Percentiles rank a stretch among this genome's conserved stretches.
These are phyloP conservation scores for Cerioporus squamosus DNA, from an alignment of 1,284 basidiomycete genomes.

Conservation along the genomic window DNA sequence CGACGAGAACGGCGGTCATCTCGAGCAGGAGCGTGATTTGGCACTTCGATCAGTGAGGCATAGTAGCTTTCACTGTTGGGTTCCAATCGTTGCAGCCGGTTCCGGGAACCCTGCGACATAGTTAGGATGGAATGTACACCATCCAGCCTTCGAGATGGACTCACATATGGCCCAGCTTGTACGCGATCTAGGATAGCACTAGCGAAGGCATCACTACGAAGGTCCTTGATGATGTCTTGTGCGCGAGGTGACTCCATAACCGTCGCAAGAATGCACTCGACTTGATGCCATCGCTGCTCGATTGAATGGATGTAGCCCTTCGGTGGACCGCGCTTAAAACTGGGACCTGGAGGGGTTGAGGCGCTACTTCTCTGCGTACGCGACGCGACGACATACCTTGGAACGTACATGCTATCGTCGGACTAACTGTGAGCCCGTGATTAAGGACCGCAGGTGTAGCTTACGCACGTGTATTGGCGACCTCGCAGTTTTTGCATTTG, in stretches of 20 bases:
- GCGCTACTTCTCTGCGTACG: not conserved
- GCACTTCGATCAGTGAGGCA: conserved; percentile 67
- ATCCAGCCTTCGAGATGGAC: conserved; percentile 23
- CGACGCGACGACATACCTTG: conserved; percentile 50
- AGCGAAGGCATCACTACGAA: conserved; percentile 72
- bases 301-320: conserved; percentile 92
- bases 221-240: conserved; percentile 67
- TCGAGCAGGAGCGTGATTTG: conserved; percentile 47
- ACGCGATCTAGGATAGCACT: conserved; percentile 73
- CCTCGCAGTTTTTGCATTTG: conserved; percentile 70
- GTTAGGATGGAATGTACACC: not conserved
- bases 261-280: conserved; percentile 82
- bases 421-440: conserved; percentile 1
- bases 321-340: conserved; percentile 84
- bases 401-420: conserved; percentile 70
- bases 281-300: conserved; percentile 87
- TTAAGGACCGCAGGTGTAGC: not conserved
- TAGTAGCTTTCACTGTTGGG: conserved; percentile 69
- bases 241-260: conserved; percentile 76
- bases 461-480: conserved; percentile 59
- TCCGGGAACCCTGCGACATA: conserved; percentile 60
- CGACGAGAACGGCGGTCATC: conserved; percentile 70
- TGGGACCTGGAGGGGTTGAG: conserved; percentile 57
- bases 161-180: conserved; percentile 75
- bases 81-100: conserved; percentile 49